Evolutionary conservation across 495 filamentous ascomycete species (phyloP).

Genomic region (Penicillium ucsense): DNA sequence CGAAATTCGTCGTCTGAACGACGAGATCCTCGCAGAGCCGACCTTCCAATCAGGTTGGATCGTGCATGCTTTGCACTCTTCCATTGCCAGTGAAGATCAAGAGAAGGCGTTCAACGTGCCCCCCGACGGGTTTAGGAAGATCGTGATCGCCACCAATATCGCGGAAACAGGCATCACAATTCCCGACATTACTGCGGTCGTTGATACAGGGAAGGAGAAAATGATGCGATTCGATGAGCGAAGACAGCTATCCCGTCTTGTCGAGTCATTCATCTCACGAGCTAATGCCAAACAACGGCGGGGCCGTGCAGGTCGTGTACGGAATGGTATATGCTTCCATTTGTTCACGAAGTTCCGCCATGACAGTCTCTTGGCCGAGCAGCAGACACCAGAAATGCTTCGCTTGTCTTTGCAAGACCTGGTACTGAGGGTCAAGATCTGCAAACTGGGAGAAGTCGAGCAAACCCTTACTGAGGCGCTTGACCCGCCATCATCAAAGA

Average conservation of each 20-base stretch:
- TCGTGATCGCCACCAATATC: slow-evolving; percentile 93
- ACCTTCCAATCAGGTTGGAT: slow-evolving; percentile 63
- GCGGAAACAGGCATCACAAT: slow-evolving; percentile 97
- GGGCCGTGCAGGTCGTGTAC: slow-evolving; percentile 91
- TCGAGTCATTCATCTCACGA: slow-evolving; percentile 86
- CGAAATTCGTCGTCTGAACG: slow-evolving; percentile 81
- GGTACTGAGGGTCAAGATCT: slow-evolving; percentile 93
- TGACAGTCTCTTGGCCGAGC: slow-evolving; percentile 67
- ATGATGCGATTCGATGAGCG: slow-evolving; percentile 95
- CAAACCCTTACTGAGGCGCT: slow-evolving; percentile 80
- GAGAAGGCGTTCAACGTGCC: slow-evolving; percentile 83
- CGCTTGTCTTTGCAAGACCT: slow-evolving; percentile 89
- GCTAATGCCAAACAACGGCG: slow-evolving; percentile 92
- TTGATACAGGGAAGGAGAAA: slow-evolving; percentile 91
- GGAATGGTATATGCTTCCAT: slow-evolving; percentile 89
- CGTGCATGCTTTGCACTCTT: slow-evolving; percentile 82
- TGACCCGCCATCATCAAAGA: slow-evolving; percentile 81
- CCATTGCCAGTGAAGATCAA: slow-evolving; percentile 92
- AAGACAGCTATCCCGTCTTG: slow-evolving; percentile 76
- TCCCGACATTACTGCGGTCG: slow-evolving; percentile 89
- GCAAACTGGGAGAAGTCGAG: slow-evolving; percentile 85
- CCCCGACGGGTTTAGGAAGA: slow-evolving; percentile 71
- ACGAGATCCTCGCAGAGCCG: slow-evolving; percentile 63
- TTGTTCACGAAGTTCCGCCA: slow-evolving; percentile 83
- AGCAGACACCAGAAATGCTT: slow-evolving; percentile 93